Conservation (phyloP, 2,329 filamentous ascomycete species). For the Fusarium denticulatum region DNA sequence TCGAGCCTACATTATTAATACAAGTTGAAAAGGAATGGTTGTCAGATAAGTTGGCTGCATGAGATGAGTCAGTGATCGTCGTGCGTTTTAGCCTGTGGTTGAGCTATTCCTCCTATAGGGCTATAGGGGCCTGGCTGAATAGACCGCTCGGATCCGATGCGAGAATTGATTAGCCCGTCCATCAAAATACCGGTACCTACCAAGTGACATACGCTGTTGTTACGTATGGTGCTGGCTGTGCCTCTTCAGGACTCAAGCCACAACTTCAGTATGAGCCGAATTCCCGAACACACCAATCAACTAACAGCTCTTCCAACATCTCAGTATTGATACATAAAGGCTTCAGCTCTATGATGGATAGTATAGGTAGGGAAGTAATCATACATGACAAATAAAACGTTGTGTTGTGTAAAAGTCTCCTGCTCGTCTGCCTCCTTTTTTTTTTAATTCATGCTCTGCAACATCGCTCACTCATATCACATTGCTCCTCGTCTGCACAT, state of each 20-base stretch:
- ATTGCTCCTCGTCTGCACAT: background rate
- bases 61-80: background rate
- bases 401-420: background rate
- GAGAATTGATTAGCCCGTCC: background rate
- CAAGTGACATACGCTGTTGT: background rate
- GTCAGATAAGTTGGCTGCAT: constrained; percentile 4
- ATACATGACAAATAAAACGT: constrained; percentile 26
- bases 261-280: background rate
- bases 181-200: background rate
- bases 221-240: background rate
- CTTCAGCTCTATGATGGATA: constrained; percentile 24
- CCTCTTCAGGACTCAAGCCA: background rate
- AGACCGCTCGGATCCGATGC: constrained; percentile 23
- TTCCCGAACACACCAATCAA: background rate
- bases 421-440: constrained; percentile 2
- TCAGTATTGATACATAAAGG: constrained; percentile 28
- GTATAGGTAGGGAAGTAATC: constrained; percentile 15
- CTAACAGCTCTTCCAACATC: background rate
- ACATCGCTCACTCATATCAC: constrained; percentile 2
- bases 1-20: background rate
- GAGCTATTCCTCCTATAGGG: background rate
- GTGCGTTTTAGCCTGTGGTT: background rate
- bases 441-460: constrained; percentile 8
- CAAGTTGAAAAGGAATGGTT: background rate
- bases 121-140: background rate